These are phyloP conservation scores for Pseudohyphozyma bogoriensis DNA, from an alignment of 768 basidiomycete genomes.

Conservation along the genomic window DNA sequence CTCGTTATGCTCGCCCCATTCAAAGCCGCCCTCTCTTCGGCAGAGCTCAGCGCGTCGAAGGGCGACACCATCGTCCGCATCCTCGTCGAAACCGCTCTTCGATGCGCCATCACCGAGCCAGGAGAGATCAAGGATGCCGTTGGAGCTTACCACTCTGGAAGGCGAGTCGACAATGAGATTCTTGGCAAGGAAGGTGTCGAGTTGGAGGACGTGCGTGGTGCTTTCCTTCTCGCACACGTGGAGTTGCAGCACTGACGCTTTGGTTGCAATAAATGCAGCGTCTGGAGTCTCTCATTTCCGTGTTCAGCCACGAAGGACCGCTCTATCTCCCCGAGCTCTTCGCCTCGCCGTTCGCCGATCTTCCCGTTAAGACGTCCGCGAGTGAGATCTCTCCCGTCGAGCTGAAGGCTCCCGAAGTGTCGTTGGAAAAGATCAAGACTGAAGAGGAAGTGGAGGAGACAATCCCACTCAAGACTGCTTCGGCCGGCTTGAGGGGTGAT, in stretches of 20 bases:
- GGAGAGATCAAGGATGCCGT: conserved; percentile 11
- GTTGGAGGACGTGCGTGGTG: conserved; percentile 19
- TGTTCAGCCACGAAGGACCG: conserved; percentile 57
- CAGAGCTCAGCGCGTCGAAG: conserved; percentile 74
- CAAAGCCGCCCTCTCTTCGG: conserved; percentile 75
- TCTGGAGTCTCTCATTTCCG: conserved; percentile 59
- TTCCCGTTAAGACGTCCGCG: too few species aligned
- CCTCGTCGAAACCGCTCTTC: conserved; percentile 69
- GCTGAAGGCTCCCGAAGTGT: too few species aligned
- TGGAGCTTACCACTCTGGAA: conserved; percentile 32
- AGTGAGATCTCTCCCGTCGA: too few species aligned
- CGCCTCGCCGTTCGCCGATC: conserved; percentile 39
- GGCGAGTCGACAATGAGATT: conserved; percentile 45
- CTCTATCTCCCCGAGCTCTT: conserved; percentile 16
- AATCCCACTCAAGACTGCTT: conserved; percentile 4
- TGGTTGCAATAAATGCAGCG: conserved; percentile 50
- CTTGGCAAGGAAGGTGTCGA: conserved; percentile 49
- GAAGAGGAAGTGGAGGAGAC: too few species aligned
- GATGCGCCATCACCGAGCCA: conserved; percentile 41
- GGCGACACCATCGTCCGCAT: conserved; percentile 71
- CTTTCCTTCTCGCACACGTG: conserved; percentile 20
- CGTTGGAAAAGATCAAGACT: conserved; percentile 65
- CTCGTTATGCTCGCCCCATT: conserved; percentile 71
- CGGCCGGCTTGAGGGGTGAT: conserved; percentile 49
- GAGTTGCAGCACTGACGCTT: conserved; percentile 12